Evolutionary conservation across 805 yeast species (phyloP).

Genomic region (Candida maesae): DNA sequence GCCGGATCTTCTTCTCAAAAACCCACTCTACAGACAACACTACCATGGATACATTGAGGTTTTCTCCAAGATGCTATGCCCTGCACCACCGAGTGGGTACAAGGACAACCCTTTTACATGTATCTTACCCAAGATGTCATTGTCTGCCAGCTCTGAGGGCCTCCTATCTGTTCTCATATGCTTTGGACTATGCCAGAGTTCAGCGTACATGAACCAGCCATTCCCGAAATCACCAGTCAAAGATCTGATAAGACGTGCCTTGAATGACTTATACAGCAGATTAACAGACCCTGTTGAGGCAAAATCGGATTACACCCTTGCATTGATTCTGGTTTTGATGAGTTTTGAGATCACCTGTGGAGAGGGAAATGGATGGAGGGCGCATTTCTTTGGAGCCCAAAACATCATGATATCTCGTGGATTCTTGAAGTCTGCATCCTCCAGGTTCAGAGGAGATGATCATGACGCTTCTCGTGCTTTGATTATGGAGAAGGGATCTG

Average conservation of each 20-base stretch:
- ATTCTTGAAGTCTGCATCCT: slow-evolving; percentile 30
- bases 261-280: slow-evolving; percentile 50
- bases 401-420: slow-evolving; percentile 57
- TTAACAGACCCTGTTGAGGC: slow-evolving; percentile 49
- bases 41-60: slow-evolving; percentile 61
- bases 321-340: slow-evolving; percentile 54
- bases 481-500: slow-evolving; percentile 16
- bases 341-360: slow-evolving; percentile 51
- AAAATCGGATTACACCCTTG: slow-evolving; percentile 63
- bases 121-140: slow-evolving; percentile 64
- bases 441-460: neutral
- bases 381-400: slow-evolving; percentile 65
- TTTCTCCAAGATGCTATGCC: slow-evolving; percentile 60
- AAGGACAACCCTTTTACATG: slow-evolving; percentile 62
- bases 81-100: slow-evolving; percentile 55
- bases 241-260: slow-evolving; percentile 51
- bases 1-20: slow-evolving; percentile 57
- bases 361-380: slow-evolving; percentile 47
- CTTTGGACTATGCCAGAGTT: slow-evolving; percentile 41
- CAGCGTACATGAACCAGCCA: slow-evolving; percentile 18
- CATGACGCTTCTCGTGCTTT: slow-evolving; percentile 1
- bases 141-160: slow-evolving; percentile 50
- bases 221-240: slow-evolving; percentile 38
- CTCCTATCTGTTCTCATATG: slow-evolving; percentile 54
- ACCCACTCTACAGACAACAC: slow-evolving; percentile 56